Evolutionary conservation across 1,284 basidiomycete genomes (phyloP).

Genomic region (Ceratobasidium papillatum): DNA sequence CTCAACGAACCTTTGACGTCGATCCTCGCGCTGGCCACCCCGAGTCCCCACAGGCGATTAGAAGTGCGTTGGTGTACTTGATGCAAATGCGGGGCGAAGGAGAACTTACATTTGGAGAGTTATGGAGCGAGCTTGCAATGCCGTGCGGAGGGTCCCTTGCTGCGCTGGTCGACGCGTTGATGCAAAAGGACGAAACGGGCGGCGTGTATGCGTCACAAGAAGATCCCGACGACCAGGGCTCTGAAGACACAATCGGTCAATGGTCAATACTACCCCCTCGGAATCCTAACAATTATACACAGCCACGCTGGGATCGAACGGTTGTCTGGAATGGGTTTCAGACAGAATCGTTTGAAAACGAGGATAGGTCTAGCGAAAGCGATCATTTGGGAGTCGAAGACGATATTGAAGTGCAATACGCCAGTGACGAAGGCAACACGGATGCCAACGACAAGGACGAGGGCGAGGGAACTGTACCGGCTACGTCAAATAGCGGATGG

Average conservation of each 20-base stretch:
- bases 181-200: not conserved
- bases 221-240: not conserved
- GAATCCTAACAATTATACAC: slow-evolving; percentile 22
- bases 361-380: not conserved
- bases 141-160: slow-evolving; percentile 32
- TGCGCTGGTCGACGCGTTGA: slow-evolving; percentile 22
- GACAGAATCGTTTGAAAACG: not conserved
- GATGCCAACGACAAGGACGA: not conserved
- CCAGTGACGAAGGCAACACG: not conserved
- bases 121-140: slow-evolving; percentile 38
- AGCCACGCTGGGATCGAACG: slow-evolving; percentile 27
- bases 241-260: slow-evolving; percentile 24
- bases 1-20: slow-evolving; percentile 14
- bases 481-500: not conserved
- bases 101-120: slow-evolving; percentile 22
- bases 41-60: not conserved
- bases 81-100: slow-evolving; percentile 37
- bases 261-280: slow-evolving; percentile 30
- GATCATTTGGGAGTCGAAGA: not conserved
- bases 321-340: slow-evolving; percentile 17
- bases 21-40: slow-evolving; percentile 34
- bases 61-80: slow-evolving; percentile 9
- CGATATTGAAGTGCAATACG: slow-evolving; percentile 20
- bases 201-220: not conserved
- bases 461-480: not conserved